Base-by-base conservation (phyloP, 495 filamentous ascomycete genomes). In the Penicillium roqueforti region DNA sequence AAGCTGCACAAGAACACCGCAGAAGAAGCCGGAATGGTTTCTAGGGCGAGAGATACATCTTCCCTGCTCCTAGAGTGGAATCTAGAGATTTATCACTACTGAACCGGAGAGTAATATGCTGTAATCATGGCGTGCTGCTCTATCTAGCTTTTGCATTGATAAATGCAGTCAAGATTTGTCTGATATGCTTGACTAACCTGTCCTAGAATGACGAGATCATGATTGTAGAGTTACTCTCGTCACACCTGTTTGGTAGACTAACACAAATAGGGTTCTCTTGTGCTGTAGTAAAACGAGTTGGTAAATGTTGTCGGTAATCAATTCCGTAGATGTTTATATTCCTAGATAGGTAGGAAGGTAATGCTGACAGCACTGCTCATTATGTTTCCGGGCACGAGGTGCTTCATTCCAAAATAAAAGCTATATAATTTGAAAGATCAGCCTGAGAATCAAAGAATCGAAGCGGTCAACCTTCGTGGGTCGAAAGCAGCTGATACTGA, bases 81-180 rank as follows among this genome's bases (percentile, higher is more conserved):
- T 26, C 9, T 37, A 1, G 13, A 38, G 32, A 3, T 28, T 49
- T 49, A 49, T 49, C 34, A 36, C 34, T 37, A 6, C 13, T 23
- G 2, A 38, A 11, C 4, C n/a, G 3, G 7, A 28, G 32, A n/a
- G 14, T 49, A 49, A 14, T 38, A 38, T 38, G 46, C 28, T 20
- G 46, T 49, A 49, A 49, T 38, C 14, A 49, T 49, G 46, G 31
- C 46, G 32, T 49, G 7, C 14, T 38, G 13, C 20, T n/a, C 16
- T 8, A 2, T 8, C 32, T 3, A 36, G 32, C 32, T n/a, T 6
- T 29, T 29, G 9, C 8, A 2, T 6, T 6, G 2, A 34, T 6
- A 36, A 7, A 6, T n/a, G 14, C 16, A 16, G n/a, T 8, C 14
- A 36, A 16, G 2, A 36, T 36, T 16, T 36, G 32, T 36, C 6